Percentiles rank a stretch among this genome's conserved stretches.
phyloP scores from a whole-genome alignment of 441 rosid genomes.

The Populus tomentosa region DNA sequence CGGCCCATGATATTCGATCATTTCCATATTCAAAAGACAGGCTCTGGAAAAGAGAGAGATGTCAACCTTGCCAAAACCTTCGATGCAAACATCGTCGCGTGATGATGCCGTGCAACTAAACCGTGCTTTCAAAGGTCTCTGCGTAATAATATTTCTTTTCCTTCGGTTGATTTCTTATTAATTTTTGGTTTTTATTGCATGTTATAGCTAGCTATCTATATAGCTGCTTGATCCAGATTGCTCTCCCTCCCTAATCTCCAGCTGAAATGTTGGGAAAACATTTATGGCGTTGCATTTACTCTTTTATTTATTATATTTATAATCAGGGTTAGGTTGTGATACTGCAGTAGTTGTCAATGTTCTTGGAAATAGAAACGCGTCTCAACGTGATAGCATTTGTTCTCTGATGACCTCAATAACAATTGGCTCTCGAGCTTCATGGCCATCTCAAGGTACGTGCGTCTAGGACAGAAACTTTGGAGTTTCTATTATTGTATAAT shows the following conservation, averaged over 20 bases:
- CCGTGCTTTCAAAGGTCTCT: slow-evolving; percentile 26
- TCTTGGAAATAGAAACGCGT: slow-evolving; percentile 59
- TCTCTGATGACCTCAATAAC: slow-evolving; percentile 48
- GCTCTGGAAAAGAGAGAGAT: background rate
- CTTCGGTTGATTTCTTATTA: background rate
- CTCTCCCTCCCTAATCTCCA: background rate
- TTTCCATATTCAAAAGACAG: background rate
- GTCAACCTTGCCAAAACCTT: slow-evolving; percentile 10
- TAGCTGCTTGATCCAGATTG: background rate
- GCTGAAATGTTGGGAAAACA: background rate
- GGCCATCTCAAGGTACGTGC: slow-evolving; percentile 66
- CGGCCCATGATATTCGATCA: background rate
- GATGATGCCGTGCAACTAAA: slow-evolving; percentile 22
- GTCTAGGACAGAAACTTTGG: background rate
- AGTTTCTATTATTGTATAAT: background rate
- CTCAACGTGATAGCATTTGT: slow-evolving; percentile 59
- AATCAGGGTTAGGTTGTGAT: slow-evolving; percentile 71
- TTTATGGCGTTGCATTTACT: background rate
- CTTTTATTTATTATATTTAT: background rate
- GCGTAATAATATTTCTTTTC: background rate
- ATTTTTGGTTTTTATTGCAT: background rate
- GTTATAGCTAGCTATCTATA: background rate
- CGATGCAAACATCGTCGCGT: slow-evolving; percentile 7
- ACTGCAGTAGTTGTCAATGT: slow-evolving; percentile 47
- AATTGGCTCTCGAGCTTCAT: slow-evolving; percentile 59